These are phyloP conservation scores for Melanopsichium pennsylvanicum DNA, from an alignment of 1,284 basidiomycete genomes.

Conservation along the genomic window DNA sequence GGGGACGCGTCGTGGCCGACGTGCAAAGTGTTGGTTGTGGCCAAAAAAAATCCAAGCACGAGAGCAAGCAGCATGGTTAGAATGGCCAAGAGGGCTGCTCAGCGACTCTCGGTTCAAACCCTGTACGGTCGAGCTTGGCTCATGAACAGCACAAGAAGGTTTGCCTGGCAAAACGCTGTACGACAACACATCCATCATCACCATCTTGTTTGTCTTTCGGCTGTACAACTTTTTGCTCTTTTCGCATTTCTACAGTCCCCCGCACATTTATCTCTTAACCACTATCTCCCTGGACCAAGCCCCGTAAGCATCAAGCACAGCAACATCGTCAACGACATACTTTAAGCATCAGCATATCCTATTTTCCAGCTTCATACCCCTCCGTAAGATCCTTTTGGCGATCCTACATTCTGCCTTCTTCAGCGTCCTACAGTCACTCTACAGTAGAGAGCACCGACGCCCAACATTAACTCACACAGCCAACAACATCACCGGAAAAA, in stretches of 20 bases:
- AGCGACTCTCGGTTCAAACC: no score
- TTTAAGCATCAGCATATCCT: constrained; percentile 1
- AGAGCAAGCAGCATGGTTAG: not conserved
- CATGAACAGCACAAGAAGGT: no score
- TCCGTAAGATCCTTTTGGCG: no score
- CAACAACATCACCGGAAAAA: no score
- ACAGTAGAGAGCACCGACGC: no score
- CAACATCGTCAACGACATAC: not conserved
- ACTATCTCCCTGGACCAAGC: not conserved
- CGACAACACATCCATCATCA: not conserved
- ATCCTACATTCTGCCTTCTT: no score
- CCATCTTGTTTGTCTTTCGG: constrained; percentile 1
- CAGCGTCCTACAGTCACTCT: no score
- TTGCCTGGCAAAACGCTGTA: no score
- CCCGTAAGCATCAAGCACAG: not conserved
- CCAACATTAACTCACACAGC: no score
- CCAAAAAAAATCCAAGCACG: constrained; percentile 10
- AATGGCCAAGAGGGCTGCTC: no score
- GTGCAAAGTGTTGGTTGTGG: constrained; percentile 7
- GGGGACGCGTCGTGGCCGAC: constrained; percentile 9
- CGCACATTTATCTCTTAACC: not conserved
- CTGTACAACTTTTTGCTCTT: no score
- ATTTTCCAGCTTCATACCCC: constrained; percentile 3
- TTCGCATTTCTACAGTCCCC: not conserved
- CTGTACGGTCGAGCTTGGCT: no score